phyloP scores from a whole-genome alignment of 148 eudicot genomes.

The Rhododendron ferrugineum region DNA sequence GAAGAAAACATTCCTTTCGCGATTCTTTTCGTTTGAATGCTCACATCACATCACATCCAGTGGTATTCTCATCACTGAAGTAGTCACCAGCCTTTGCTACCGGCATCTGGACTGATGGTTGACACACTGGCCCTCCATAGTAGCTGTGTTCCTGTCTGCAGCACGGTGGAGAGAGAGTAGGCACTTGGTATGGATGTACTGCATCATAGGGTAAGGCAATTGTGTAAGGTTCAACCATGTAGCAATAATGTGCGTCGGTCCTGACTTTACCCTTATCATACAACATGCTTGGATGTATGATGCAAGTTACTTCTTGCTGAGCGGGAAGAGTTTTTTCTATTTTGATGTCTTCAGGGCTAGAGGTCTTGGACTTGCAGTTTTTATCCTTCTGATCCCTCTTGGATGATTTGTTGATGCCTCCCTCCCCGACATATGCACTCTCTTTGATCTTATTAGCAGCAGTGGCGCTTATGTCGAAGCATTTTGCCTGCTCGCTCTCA shows the following conservation, averaged over 20 bases:
- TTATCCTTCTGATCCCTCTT: background rate
- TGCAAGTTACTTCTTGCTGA: background rate
- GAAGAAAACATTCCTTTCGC: background rate
- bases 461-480: background rate
- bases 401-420: background rate
- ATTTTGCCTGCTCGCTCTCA: background rate
- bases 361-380: background rate
- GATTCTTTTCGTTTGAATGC: background rate
- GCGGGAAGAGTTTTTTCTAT: background rate
- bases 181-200: background rate
- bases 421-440: background rate
- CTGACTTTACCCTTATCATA: background rate
- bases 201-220: background rate
- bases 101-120: constrained; percentile 2
- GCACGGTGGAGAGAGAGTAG: background rate
- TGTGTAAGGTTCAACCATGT: constrained; percentile 6
- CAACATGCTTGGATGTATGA: constrained; percentile 2
- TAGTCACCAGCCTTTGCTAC: constrained; percentile 5
- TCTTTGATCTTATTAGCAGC: background rate
- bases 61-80: constrained; percentile 5
- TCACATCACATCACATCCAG: constrained; percentile 10
- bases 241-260: background rate
- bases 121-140: background rate
- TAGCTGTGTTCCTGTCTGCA: constrained; percentile 1
- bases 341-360: background rate